Evolutionary conservation across 2,329 filamentous ascomycete genomes (phyloP).

Genomic region (Alternaria incomplexa): DNA sequence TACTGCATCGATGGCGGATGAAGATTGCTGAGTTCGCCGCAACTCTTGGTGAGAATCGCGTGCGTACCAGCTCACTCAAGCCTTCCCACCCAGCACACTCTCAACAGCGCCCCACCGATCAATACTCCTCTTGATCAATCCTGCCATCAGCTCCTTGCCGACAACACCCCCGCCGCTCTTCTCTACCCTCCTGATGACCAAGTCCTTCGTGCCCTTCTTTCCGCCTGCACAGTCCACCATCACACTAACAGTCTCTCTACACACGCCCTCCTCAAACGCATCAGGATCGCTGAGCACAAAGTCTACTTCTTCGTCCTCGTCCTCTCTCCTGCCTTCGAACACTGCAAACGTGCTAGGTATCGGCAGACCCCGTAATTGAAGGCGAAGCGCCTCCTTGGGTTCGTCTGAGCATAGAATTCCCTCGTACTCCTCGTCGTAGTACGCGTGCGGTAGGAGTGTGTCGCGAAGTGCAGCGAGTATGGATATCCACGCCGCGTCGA

Average conservation of each 20-base stretch:
- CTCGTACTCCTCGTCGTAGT: conserved; percentile 84
- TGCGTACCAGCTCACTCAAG: conserved; percentile 5
- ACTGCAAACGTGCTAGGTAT: conserved; percentile 80
- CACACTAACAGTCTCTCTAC: conserved; percentile 80
- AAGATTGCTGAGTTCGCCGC: not conserved
- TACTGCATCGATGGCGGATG: not conserved
- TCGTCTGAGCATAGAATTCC: conserved; percentile 75
- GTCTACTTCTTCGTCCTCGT: conserved; percentile 48
- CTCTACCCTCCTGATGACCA: conserved; percentile 73
- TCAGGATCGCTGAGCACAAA: conserved; percentile 92
- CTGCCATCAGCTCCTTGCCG: conserved; percentile 66
- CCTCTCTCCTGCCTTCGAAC: conserved; percentile 60
- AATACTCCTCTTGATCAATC: conserved; percentile 65
- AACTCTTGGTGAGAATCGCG: not conserved
- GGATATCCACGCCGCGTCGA: conserved; percentile 89
- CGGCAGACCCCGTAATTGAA: conserved; percentile 71
- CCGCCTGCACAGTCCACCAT: conserved; percentile 70
- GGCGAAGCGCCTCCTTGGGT: conserved; percentile 58
- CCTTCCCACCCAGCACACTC: conserved; percentile 18
- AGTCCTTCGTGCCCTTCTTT: conserved; percentile 71
- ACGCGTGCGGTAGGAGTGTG: conserved; percentile 77
- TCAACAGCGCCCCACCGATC: conserved; percentile 69
- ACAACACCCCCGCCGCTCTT: conserved; percentile 81
- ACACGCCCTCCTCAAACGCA: conserved; percentile 84
- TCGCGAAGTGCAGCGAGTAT: conserved; percentile 80